Evolutionary conservation across 768 basidiomycete species (phyloP), one percentile per base, ranked within the genome.

Genomic region (Coprinellus micaceus): DNA sequence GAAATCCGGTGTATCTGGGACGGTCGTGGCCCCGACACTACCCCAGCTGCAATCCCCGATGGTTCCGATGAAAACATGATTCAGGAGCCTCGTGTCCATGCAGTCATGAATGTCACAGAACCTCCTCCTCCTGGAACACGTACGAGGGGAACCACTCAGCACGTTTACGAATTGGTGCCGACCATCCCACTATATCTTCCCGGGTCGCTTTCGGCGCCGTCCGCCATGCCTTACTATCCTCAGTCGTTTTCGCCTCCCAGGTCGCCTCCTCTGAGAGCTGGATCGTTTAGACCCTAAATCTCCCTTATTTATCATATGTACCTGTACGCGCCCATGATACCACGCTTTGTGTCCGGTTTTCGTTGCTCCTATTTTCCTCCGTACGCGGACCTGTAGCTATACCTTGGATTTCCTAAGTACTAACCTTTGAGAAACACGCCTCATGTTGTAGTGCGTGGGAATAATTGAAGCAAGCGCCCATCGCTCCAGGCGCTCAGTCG

Each of bases 1-100:
- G 91, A 94, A 60, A 78, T 95, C 41, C 84, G 87, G 26, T 93
- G 91, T 64, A 82, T 93, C 25, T 97, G 93, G 89, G 94, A 98
- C 66, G 95, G 92, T 15, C 85, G 91, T 2, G 73, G 71, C 7
- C 69, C 75, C 48, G 67, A 69, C 58, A 64, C 82, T 74, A 89
- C 69, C 83, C 86, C 64, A 81, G 83, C 43, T 69, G 88, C 64
- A 81, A 85, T 69, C 77, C 88, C 62, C 77, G 85, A 53, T 78
- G 89, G 64, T 80, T 83, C 54, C 2, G 84, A 82, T 69, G 87
- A 64, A 69, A 82, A 77, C 3, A 77, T 82, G 54, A 76, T 77
- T 30, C 88, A 89, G 63, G 92, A 95, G 60, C 84, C 91, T 2
- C 83, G 86, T 29, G 86, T 96, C 15, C 94, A 96, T 60, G 90